Evolutionary conservation across 306 rosid genomes (phyloP).

Genomic region (Amphicarpaea edgeworthii): DNA sequence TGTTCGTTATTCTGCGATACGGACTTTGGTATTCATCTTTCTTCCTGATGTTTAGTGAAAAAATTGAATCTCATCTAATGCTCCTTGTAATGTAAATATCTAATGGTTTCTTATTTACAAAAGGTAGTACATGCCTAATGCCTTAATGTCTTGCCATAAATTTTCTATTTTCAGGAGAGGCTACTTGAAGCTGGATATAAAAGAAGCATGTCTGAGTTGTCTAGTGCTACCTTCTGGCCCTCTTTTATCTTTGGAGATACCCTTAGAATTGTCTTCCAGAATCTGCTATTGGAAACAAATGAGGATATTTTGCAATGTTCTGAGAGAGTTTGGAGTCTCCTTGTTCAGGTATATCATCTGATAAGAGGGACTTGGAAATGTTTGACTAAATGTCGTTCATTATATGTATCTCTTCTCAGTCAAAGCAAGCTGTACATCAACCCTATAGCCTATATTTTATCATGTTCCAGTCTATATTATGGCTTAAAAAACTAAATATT

Average conservation of each 20-base stretch:
- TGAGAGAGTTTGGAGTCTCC: constrained; percentile 97
- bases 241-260: constrained; percentile 89
- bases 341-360: constrained; percentile 74
- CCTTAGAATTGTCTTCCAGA: constrained; percentile 91
- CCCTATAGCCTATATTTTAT: constrained; percentile 17
- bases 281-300: constrained; percentile 90
- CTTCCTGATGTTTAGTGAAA: neutral
- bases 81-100: neutral
- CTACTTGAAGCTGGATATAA: constrained; percentile 93
- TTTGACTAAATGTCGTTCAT: constrained; percentile 8
- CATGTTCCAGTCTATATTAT: neutral
- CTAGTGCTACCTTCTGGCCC: constrained; percentile 84
- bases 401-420: constrained; percentile 13
- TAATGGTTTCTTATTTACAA: neutral
- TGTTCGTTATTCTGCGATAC: constrained; percentile 91
- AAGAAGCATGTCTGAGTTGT: constrained; percentile 63
- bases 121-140: neutral
- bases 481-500: constrained; percentile 17
- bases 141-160: constrained; percentile 1
- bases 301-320: constrained; percentile 87
- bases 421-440: constrained; percentile 6
- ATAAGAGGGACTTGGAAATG: constrained; percentile 3
- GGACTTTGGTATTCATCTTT: constrained; percentile 77
- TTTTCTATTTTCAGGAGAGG: constrained; percentile 78
- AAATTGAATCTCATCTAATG: constrained; percentile 17